Conservation (phyloP, 2,329 filamentous ascomycete species). For the Aspergillus arachidicola region DNA sequence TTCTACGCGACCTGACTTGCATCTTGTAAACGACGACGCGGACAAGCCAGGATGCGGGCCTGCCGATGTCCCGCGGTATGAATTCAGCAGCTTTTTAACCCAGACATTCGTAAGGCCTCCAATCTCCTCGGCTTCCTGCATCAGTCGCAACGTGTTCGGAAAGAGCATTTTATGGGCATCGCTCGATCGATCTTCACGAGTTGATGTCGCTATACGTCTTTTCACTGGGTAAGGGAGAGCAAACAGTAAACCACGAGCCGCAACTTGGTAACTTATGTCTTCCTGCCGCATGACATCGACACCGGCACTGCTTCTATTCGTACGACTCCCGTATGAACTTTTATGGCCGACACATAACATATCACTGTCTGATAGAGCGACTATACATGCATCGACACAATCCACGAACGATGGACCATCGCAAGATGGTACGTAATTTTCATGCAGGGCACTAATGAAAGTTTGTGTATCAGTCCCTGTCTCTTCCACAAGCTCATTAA, state of each 20-base stretch:
- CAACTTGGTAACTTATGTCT: constrained; percentile 90
- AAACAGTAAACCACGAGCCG: constrained; percentile 83
- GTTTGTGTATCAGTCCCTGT: constrained; percentile 90
- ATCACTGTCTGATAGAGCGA: constrained; percentile 84
- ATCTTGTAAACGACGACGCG: not conserved
- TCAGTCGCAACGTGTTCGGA: constrained; percentile 79
- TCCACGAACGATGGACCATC: constrained; percentile 68
- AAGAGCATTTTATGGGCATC: constrained; percentile 91
- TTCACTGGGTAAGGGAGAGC: constrained; percentile 84
- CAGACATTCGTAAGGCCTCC: constrained; percentile 63
- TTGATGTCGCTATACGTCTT: constrained; percentile 49
- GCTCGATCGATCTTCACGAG: constrained; percentile 35
- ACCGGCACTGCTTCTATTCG: constrained; percentile 49
- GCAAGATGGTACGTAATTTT: constrained; percentile 90
- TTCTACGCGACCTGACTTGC: not conserved
- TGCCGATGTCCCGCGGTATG: not conserved
- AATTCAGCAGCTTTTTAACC: constrained; percentile 18
- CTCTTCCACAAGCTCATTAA: constrained; percentile 84
- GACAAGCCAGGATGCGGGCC: not conserved
- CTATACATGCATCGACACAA: constrained; percentile 81
- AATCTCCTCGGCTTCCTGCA: constrained; percentile 81
- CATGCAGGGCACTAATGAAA: constrained; percentile 86
- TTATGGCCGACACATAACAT: constrained; percentile 70
- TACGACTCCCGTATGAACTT: constrained; percentile 53
- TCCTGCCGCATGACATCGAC: constrained; percentile 80